Percentiles rank a stretch among this genome's conserved stretches.
Evolutionary conservation across 768 basidiomycete genomes (phyloP).

Genomic region (Russula emetica): DNA sequence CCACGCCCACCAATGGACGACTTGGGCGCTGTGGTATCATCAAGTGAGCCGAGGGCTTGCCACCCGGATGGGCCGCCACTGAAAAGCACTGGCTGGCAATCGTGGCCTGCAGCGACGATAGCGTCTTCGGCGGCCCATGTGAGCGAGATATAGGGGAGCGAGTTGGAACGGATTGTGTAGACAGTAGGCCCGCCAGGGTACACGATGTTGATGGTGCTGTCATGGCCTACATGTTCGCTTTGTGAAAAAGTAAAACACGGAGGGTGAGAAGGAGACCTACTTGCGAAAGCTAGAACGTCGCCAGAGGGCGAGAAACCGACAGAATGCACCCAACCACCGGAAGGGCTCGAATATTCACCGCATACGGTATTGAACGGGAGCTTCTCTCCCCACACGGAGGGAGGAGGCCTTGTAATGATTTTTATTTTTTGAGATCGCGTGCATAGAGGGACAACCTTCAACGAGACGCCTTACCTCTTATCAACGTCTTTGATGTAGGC

Average conservation of each 20-base stretch:
- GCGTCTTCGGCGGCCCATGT: conserved; percentile 80
- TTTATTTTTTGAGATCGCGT: not conserved
- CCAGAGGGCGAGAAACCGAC: conserved; percentile 96
- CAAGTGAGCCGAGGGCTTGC: conserved; percentile 75
- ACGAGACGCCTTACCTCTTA: conserved; percentile 54
- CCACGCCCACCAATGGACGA: conserved; percentile 44
- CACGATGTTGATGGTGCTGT: conserved; percentile 88
- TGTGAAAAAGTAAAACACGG: conserved; percentile 11
- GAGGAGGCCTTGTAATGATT: conserved; percentile 58
- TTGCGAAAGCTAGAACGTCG: conserved; percentile 87
- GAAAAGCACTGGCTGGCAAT: conserved; percentile 92
- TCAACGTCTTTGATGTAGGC: conserved; percentile 99
- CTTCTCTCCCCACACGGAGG: conserved; percentile 96
- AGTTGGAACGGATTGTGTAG: conserved; percentile 68
- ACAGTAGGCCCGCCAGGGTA: conserved; percentile 78
- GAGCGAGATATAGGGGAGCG: conserved; percentile 80
- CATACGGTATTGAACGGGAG: conserved; percentile 97
- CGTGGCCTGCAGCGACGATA: conserved; percentile 91
- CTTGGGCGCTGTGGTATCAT: conserved; percentile 59
- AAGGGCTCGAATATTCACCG: conserved; percentile 83
- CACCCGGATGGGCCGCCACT: conserved; percentile 72
- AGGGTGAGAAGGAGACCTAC: conserved; percentile 47
- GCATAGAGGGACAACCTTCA: not conserved
- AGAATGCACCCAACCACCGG: conserved; percentile 96
- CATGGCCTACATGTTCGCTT: conserved; percentile 62